Base-by-base conservation (phyloP, 768 basidiomycete species). In the Russula brevipes region DNA sequence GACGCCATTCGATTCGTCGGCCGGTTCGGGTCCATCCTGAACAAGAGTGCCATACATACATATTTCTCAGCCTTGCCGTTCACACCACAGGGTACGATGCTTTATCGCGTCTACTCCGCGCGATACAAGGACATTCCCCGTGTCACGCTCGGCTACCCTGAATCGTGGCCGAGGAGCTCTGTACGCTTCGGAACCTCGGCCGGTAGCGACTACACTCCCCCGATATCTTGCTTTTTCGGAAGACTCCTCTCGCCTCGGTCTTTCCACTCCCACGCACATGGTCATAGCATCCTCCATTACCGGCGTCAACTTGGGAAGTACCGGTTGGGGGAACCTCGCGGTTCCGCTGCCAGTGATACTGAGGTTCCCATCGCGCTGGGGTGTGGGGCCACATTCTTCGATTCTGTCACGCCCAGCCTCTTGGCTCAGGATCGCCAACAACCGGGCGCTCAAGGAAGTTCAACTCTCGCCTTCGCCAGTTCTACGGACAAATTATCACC, bases 101-200 rank as follows among this genome's bases (percentile, higher is more conserved):
- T 64, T 17, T 64, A 64, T 14, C 63, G 63, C n/a, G 41, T 59
- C 10, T 64, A 64, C 39, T 49, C 63, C 19, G 31, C 46, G 5
- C 57, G 63, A 38, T 64, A 64, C 53, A 42, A n/a, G 12, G 54
- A 49, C 62, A 39, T 69, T 17, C 60, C 68, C 33, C 44, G 54
- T 55, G 52, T 73, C 69, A 53, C 71, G 62, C 61, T 72, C 70
- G 46, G 70, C 66, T 51, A 70, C 68, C 45, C 69, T 64, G 30
- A 68, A 50, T 7, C 64, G 64, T 58, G 70, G 64, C 55, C 54
- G 42, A 71, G 65, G 39, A 61, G 61, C 53, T 59, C 17, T 54
- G 52, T 11, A 64, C 63, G 11, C 10, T 64, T 46, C 53, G 63
- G 42, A 59, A 55, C 53, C 36, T 64, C 4, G 54, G 54, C n/a